Conservation (phyloP, 495 filamentous ascomycete genomes). For the Physcia stellaris region DNA sequence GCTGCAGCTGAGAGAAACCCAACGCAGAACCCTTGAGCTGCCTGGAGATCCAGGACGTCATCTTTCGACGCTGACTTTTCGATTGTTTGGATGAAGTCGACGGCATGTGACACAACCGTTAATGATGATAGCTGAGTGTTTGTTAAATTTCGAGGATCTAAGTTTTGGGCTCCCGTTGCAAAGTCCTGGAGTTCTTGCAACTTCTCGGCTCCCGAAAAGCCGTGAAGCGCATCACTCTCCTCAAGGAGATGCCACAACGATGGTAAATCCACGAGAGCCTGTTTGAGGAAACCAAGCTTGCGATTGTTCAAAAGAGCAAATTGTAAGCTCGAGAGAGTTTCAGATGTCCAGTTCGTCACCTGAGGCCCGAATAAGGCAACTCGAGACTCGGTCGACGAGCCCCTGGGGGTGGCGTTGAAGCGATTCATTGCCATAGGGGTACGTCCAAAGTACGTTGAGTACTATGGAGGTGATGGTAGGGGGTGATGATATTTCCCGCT, state of each 20-base stretch:
- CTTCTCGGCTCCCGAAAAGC: not conserved
- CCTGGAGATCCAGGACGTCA: not conserved
- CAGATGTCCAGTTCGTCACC: not conserved
- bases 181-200: not conserved
- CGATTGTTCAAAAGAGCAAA: not conserved
- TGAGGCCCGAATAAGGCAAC: not conserved
- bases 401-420: too few relatives aligned
- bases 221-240: not conserved
- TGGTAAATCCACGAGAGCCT: not conserved
- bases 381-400: too few relatives aligned
- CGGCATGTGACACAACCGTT: not conserved
- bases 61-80: not conserved
- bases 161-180: not conserved
- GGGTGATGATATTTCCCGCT: too few relatives aligned
- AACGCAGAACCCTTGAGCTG: constrained; percentile 28
- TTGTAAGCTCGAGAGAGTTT: not conserved
- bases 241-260: not conserved
- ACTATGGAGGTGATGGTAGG: too few relatives aligned
- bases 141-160: not conserved
- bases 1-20: constrained; percentile 25
- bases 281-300: not conserved
- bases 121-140: not conserved
- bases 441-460: too few relatives aligned
- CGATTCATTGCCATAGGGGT: too few relatives aligned
- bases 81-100: not conserved